Conservation (phyloP, 371 early-diverging fungal species). For the Actinomortierella wolfii region DNA sequence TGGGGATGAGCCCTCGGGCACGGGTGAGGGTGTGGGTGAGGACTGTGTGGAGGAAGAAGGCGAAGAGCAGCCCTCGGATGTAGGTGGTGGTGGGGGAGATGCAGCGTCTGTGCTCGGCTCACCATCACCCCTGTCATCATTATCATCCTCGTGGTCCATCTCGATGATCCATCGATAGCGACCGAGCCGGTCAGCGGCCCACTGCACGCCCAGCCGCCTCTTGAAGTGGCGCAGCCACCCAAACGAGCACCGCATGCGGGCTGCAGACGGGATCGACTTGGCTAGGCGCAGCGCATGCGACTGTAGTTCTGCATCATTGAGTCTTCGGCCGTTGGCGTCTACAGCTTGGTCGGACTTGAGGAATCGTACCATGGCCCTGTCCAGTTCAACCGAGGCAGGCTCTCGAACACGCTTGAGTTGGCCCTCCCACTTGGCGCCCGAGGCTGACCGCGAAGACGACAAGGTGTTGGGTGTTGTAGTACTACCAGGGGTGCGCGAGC, state of each 20-base stretch:
- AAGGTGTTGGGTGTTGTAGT: neutral
- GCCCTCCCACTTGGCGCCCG: slow-evolving; percentile 37
- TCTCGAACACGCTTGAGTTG: slow-evolving; percentile 46
- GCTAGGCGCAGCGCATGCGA: slow-evolving; percentile 40
- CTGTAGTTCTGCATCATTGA: slow-evolving; percentile 43
- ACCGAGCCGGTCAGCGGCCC: slow-evolving; percentile 37
- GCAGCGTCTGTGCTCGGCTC: too few relatives aligned
- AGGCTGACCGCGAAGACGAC: neutral
- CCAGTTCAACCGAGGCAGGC: slow-evolving; percentile 44
- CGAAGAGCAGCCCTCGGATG: too few relatives aligned
- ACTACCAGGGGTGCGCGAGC: too few relatives aligned
- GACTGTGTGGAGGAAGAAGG: too few relatives aligned
- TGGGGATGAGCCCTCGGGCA: too few relatives aligned
- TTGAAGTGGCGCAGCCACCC: slow-evolving; percentile 47
- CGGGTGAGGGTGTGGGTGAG: too few relatives aligned
- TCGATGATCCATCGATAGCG: slow-evolving; percentile 37
- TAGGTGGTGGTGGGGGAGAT: too few relatives aligned
- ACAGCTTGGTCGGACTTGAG: slow-evolving; percentile 35
- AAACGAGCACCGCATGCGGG: slow-evolving; percentile 44
- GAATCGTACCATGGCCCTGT: slow-evolving; percentile 44
- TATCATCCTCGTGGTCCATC: slow-evolving; percentile 20
- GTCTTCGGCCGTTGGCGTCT: slow-evolving; percentile 40
- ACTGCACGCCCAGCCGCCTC: slow-evolving; percentile 36
- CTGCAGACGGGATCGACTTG: slow-evolving; percentile 35
- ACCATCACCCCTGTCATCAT: neutral